Conservation (phyloP, 2,329 filamentous ascomycete species). For the Dactylonectria estremocensis region DNA sequence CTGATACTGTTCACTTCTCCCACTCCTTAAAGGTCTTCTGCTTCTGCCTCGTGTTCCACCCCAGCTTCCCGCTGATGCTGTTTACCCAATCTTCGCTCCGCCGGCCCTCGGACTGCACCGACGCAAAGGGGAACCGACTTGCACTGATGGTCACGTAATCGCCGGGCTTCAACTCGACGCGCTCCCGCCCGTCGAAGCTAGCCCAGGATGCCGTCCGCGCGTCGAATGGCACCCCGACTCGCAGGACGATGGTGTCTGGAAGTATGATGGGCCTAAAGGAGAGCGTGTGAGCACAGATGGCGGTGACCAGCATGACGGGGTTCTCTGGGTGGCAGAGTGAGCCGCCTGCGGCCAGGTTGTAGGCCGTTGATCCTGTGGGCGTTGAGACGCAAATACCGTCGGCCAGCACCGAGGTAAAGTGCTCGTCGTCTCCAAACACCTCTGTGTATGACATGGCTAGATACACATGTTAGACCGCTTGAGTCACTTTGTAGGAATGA, state of each 20-base stretch:
- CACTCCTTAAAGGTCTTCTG: slow-evolving; percentile 75
- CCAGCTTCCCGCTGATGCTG: slow-evolving; percentile 83
- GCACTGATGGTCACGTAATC: slow-evolving; percentile 91
- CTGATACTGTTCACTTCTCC: slow-evolving; percentile 51
- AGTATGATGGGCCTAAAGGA: slow-evolving; percentile 97
- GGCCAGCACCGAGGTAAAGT: slow-evolving; percentile 93
- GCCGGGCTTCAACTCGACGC: slow-evolving; percentile 82
- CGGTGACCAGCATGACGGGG: slow-evolving; percentile 93
- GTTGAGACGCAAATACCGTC: slow-evolving; percentile 96
- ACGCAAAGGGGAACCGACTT: slow-evolving; percentile 84
- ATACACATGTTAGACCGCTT: slow-evolving; percentile 8
- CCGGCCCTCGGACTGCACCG: slow-evolving; percentile 78
- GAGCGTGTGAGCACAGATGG: slow-evolving; percentile 94
- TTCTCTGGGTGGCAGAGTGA: slow-evolving; percentile 97
- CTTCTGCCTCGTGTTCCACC: slow-evolving; percentile 86
- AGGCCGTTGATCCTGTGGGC: slow-evolving; percentile 94
- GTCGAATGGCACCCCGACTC: slow-evolving; percentile 95
- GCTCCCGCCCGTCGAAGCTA: slow-evolving; percentile 96
- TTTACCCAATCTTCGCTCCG: slow-evolving; percentile 86
- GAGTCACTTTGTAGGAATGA: slow-evolving; percentile 19
- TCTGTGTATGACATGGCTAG: slow-evolving; percentile 92
- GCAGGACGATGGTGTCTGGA: slow-evolving; percentile 94
- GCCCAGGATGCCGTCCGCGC: slow-evolving; percentile 93
- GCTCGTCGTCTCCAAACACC: slow-evolving; percentile 94
- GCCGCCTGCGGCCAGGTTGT: slow-evolving; percentile 96